These are phyloP conservation scores for Paxillus rubicundulus DNA, from an alignment of 768 basidiomycete genomes.

Conservation along the genomic window DNA sequence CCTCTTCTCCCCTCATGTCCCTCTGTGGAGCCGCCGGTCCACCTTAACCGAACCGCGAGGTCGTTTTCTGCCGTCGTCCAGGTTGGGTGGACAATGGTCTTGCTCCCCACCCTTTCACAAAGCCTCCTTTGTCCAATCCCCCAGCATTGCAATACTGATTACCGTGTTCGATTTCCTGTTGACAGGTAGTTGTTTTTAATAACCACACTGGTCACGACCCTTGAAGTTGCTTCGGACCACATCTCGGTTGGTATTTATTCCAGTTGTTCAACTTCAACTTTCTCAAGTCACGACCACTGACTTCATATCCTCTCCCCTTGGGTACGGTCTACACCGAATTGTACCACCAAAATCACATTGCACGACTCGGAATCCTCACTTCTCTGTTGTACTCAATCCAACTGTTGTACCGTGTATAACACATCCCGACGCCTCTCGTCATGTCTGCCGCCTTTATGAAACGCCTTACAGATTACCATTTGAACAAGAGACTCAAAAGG, in stretches of 20 bases:
- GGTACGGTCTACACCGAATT: too few relatives aligned
- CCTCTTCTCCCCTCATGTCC: slow-evolving; percentile 10
- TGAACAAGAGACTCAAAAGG: slow-evolving; percentile 48
- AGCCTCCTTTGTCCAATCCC: slow-evolving; percentile 15
- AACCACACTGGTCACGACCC: slow-evolving; percentile 19
- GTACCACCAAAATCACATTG: slow-evolving; percentile 1
- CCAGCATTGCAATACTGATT: slow-evolving; percentile 18
- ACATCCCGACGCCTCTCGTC: slow-evolving; percentile 15
- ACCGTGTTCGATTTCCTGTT: slow-evolving; percentile 6
- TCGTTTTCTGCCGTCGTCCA: slow-evolving; percentile 10
- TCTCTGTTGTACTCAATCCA: slow-evolving; percentile 17
- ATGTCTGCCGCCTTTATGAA: slow-evolving; percentile 38
- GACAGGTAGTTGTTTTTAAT: slow-evolving; percentile 22
- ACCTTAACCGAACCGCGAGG: slow-evolving; percentile 27
- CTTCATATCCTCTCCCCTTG: slow-evolving; percentile 3
- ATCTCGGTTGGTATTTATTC: slow-evolving; percentile 31
- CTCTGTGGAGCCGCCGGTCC: not conserved
- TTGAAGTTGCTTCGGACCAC: slow-evolving; percentile 17
- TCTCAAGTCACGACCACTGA: slow-evolving; percentile 13
- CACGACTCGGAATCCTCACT: slow-evolving; percentile 14
- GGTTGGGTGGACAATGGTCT: slow-evolving; percentile 26
- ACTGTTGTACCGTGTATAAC: slow-evolving; percentile 8
- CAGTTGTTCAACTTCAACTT: slow-evolving; percentile 14
- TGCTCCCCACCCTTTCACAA: too few relatives aligned
- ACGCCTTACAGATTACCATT: slow-evolving; percentile 39